A percentile compares a stretch with the other conserved stretches of the same genome.
phyloP scores from a whole-genome alignment of 2,329 filamentous ascomycete genomes.

The Hypoxylon sp. region DNA sequence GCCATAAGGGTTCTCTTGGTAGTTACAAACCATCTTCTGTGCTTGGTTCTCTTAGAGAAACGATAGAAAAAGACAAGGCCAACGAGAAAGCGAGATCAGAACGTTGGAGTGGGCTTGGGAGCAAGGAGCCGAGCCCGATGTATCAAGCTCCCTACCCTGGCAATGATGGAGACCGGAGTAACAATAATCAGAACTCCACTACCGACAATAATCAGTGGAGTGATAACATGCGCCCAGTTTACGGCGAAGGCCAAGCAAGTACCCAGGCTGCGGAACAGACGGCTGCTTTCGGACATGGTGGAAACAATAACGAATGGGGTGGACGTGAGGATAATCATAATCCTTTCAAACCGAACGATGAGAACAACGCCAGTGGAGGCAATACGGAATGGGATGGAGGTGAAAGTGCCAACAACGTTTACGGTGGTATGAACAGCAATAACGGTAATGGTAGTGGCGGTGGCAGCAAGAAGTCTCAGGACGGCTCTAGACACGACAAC shows the following conservation, averaged over 20 bases:
- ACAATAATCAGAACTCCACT: neutral
- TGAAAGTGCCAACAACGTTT: slow-evolving; percentile 16
- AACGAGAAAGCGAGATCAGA: slow-evolving; percentile 28
- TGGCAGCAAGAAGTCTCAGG: slow-evolving; percentile 6
- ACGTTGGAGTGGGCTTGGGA: slow-evolving; percentile 23
- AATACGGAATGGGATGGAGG: neutral
- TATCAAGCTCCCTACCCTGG: neutral
- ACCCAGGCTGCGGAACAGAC: neutral
- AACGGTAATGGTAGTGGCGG: neutral
- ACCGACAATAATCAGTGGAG: slow-evolving; percentile 1
- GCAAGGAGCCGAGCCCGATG: slow-evolving; percentile 29
- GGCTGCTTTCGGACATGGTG: neutral
- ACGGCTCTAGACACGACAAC: neutral
- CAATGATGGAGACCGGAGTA: neutral
- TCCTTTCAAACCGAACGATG: neutral
- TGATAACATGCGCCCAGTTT: neutral
- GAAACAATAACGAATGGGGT: neutral
- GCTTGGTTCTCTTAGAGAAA: neutral
- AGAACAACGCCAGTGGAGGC: slow-evolving; percentile 13
- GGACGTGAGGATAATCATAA: neutral
- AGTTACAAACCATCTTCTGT: neutral
- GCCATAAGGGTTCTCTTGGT: slow-evolving; percentile 1
- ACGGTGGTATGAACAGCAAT: neutral
- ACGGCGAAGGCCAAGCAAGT: neutral
- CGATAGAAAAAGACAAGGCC: slow-evolving; percentile 32